Conservation (phyloP, 202 grass and related monocot species). For the Eragrostis tef region DNA sequence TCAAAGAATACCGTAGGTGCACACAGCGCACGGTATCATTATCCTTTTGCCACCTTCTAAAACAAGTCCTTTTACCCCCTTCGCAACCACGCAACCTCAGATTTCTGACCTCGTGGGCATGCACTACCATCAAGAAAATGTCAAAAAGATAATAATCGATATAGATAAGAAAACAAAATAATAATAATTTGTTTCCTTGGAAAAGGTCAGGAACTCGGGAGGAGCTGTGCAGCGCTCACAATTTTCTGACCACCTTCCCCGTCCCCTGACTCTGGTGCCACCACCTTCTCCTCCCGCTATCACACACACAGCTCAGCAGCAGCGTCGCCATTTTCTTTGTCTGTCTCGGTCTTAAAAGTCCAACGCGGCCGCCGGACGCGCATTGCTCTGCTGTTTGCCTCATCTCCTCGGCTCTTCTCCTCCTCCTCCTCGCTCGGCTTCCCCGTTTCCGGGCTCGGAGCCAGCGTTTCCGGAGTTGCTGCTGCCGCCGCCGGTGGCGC, state of each 20-base stretch:
- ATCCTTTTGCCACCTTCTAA: neutral
- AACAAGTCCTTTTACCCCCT: too few relatives aligned
- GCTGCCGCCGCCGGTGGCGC: neutral
- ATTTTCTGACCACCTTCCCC: conserved; percentile 46
- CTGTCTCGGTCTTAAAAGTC: conserved; percentile 53
- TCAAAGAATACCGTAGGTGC: neutral
- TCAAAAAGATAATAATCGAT: neutral
- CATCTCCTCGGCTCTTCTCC: neutral
- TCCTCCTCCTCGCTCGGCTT: neutral
- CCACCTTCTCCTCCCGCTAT: conserved; percentile 39
- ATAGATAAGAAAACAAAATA: neutral
- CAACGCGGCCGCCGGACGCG: conserved; percentile 52
- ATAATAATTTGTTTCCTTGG: neutral
- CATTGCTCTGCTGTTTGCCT: conserved; percentile 46
- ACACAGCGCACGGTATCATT: neutral
- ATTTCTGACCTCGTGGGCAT: neutral
- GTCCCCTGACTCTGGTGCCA: conserved; percentile 33
- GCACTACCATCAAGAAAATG: neutral
- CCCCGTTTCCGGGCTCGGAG: conserved; percentile 35
- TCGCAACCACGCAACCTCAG: neutral
- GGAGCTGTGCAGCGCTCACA: neutral
- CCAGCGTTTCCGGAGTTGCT: conserved; percentile 13
- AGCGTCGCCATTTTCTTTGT: conserved; percentile 43
- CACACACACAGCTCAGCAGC: conserved; percentile 58
- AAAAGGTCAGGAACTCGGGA: neutral